Base-by-base conservation (phyloP, 2,329 filamentous ascomycete species). In the Zelopaecilomyces penicillatus region DNA sequence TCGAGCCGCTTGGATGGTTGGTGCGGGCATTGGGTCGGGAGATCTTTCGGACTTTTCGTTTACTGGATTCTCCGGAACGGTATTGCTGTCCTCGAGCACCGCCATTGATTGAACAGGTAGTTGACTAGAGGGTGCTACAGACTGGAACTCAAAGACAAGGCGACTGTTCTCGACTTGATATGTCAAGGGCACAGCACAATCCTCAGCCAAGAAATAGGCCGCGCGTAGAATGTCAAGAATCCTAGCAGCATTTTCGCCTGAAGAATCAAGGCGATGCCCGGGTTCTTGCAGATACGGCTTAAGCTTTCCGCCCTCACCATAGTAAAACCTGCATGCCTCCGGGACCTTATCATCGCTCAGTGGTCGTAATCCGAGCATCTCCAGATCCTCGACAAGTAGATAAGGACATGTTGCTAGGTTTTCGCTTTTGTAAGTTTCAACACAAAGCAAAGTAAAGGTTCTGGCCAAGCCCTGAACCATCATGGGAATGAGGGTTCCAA, bases 331-430 rank as follows among this genome's bases (percentile, higher is more conserved):
- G 44, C 69, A 73, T 28, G 61, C 60, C 35, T 61, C 52, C 1
- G 67, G 66, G 4, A 74, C 56, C 7, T 55, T 48, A 1, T 64
- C 56, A 19, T 63, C 60, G 37, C 63, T 63, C 12, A 76, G 58
- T 3, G 71, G 65, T 11, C 63, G 60, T 30, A 75, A 55, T 4
- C 73, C 72, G 9, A 69, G 57, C 11, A 67, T 61, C 47, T 71
- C 63, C 45, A 71, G 51, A 45, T 80, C 76, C 54, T 80, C 76
- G 0, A 63, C 52, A 1, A 80, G 65, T 19, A 78, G 61, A 54
- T 78, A 79, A 10, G 66, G 66, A 37, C 66, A 70, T 6, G 65
- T 53, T 6, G 60, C 65, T 11, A 66, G 54, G 8, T 64, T 59
- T 11, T 63, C 62, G 30, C 57, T 59, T 10, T 65, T 63, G 48